Percentiles rank a stretch among this genome's conserved stretches.
Conservation (phyloP, 345 rosid species). For the Pistacia integerrima region DNA sequence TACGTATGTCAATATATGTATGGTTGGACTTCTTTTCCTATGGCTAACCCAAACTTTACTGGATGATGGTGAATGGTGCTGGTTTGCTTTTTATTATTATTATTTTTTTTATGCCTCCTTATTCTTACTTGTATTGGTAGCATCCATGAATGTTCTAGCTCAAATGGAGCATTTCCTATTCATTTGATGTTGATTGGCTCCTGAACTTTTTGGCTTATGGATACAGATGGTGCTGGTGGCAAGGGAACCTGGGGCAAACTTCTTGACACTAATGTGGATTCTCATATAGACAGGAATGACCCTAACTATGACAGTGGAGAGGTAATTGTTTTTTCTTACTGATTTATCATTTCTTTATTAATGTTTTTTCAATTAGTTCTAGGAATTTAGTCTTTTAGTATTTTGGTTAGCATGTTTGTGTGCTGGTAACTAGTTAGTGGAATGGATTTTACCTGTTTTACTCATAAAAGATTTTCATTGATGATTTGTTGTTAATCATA, state of each 20-base stretch:
- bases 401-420: not conserved
- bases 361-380: not conserved
- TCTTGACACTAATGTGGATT: slow-evolving; percentile 77
- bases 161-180: not conserved
- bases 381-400: not conserved
- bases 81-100: too few species aligned
- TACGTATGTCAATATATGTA: too few species aligned
- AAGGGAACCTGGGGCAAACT: slow-evolving; percentile 99
- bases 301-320: slow-evolving; percentile 99
- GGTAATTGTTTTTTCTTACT: slow-evolving; percentile 45
- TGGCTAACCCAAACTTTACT: too few species aligned
- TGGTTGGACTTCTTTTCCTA: too few species aligned
- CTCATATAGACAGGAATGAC: slow-evolving; percentile 78
- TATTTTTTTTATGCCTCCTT: too few species aligned
- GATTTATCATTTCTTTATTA: not conserved
- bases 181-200: not conserved
- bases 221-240: slow-evolving; percentile 94
- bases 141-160: not conserved
- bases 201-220: slow-evolving; percentile 18
- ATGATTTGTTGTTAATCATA: slow-evolving; percentile 1
- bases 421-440: not conserved
- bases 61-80: too few species aligned
- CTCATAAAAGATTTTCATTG: not conserved
- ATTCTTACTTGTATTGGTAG: too few species aligned
- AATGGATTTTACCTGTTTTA: not conserved